A percentile compares a stretch with the other conserved stretches of the same genome.
phyloP scores from a whole-genome alignment of 192 early-diverging fungal genomes.

The Coemansia sp. region DNA sequence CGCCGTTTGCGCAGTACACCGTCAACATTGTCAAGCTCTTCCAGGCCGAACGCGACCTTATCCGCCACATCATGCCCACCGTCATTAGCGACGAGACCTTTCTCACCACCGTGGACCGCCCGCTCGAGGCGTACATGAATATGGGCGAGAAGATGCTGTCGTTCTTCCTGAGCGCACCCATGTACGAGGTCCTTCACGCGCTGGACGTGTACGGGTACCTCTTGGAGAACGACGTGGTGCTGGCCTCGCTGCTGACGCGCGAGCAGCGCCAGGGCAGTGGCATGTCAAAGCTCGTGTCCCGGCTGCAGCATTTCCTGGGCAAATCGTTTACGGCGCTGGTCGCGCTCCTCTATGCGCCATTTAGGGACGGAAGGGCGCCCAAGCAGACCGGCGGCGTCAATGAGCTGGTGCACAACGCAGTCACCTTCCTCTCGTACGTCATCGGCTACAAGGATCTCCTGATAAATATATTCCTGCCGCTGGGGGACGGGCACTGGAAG shows the following conservation, averaged over 20 bases:
- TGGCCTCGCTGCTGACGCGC: slow-evolving; percentile 29
- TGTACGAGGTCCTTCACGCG: slow-evolving; percentile 50
- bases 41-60: slow-evolving; percentile 52
- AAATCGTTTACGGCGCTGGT: slow-evolving; percentile 44
- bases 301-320: slow-evolving; percentile 38
- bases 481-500: slow-evolving; percentile 53
- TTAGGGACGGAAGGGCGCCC: slow-evolving; percentile 43
- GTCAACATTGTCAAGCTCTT: slow-evolving; percentile 52
- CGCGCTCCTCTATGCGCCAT: slow-evolving; percentile 34
- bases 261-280: slow-evolving; percentile 34
- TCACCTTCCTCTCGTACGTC: slow-evolving; percentile 43
- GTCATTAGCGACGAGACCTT: slow-evolving; percentile 48
- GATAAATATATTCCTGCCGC: slow-evolving; percentile 41
- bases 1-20: slow-evolving; percentile 53
- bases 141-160: slow-evolving; percentile 45
- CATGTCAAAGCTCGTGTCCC: slow-evolving; percentile 34
- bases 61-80: slow-evolving; percentile 52
- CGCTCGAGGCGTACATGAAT: slow-evolving; percentile 41
- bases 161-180: slow-evolving; percentile 41
- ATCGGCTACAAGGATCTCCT: slow-evolving; percentile 52
- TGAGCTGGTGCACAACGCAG: slow-evolving; percentile 47
- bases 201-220: slow-evolving; percentile 49
- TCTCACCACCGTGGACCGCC: slow-evolving; percentile 28
- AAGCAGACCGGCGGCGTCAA: slow-evolving; percentile 52
- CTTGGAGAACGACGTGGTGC: slow-evolving; percentile 42